Evolutionary conservation across 2,329 filamentous ascomycete genomes (phyloP), one percentile per base, ranked within the genome.

Genomic region (Didymella pinodella): DNA sequence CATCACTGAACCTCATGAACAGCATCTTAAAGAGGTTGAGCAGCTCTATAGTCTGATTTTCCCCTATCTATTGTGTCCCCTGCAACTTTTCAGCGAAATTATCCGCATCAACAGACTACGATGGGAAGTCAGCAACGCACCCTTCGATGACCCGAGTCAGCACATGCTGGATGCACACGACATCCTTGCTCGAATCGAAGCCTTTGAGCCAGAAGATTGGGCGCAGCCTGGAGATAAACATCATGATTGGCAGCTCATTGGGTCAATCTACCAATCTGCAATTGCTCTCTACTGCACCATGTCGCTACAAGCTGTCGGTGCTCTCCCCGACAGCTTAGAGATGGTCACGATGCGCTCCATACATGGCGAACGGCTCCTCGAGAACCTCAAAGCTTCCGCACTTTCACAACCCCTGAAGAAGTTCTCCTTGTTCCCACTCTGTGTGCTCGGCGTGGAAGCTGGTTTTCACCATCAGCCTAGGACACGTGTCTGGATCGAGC

Each of bases 221-320:
- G 72, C 71, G 8, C 69, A 71, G 45, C 65, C 69, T 1, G 68
- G 69, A 3, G 49, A 48, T 2, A 48, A 62, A 18, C 58, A 61
- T 48, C 45, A 60, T 2, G 67, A 72, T 6, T 75, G 70, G 69
- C 29, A 68, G 22, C 51, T 64, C 14, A 55, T 75, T 7, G 71
- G 69, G 7, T 62, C 59, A 0, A 62, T 72, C 2, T 72, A 67
- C 40, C 67, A 73, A 46, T 61, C 67, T 3, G 61, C 71, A 0
- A 36, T 70, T 11, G 66, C 66, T 1, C 49, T 76, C 1, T 76
- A 71, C 58, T 69, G 66, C 47, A 73, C 68, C 29, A 67, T 67
- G 58, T 70, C 72, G 1, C 44, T 74, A 4, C 66, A 72, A 28
- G 63, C 65, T 0, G 55, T 73, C 4, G 62, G 55, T 16, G 44